Conservation (phyloP, 192 early-diverging fungal species). For the Geosiphon pyriformis region DNA sequence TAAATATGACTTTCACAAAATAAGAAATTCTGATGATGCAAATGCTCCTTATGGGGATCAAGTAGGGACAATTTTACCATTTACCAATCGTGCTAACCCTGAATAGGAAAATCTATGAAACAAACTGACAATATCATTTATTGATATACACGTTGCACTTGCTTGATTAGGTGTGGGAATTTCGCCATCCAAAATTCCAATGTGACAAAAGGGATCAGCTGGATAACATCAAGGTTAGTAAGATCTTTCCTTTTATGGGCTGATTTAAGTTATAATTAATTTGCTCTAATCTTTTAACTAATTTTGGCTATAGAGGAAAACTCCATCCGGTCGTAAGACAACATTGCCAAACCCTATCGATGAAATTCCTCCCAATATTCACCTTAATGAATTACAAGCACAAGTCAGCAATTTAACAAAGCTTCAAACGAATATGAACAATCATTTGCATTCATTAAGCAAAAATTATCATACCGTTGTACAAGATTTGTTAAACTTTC, state of each 20-base stretch:
- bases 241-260: not conserved
- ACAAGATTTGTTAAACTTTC: constrained; percentile 37
- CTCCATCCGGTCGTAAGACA: constrained; percentile 29
- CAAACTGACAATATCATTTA: not conserved
- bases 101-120: not conserved
- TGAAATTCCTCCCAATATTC: constrained; percentile 12
- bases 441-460: constrained; percentile 27
- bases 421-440: constrained; percentile 38
- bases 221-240: constrained; percentile 48
- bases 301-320: constrained; percentile 32
- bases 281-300: not conserved
- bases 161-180: constrained; percentile 53
- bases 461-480: constrained; percentile 28
- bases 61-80: constrained; percentile 28
- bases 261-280: not conserved
- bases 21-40: constrained; percentile 50
- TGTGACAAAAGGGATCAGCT: constrained; percentile 50
- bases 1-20: constrained; percentile 77
- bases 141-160: not conserved
- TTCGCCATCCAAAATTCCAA: constrained; percentile 62
- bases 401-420: constrained; percentile 39
- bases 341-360: not conserved
- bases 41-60: constrained; percentile 47
- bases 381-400: constrained; percentile 32
- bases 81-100: not conserved